A percentile compares a stretch with the other conserved stretches of the same genome.
These are phyloP conservation scores for Plasmodium berghei DNA, from an alignment of 169 alveolate genomes.

Conservation along the genomic window DNA sequence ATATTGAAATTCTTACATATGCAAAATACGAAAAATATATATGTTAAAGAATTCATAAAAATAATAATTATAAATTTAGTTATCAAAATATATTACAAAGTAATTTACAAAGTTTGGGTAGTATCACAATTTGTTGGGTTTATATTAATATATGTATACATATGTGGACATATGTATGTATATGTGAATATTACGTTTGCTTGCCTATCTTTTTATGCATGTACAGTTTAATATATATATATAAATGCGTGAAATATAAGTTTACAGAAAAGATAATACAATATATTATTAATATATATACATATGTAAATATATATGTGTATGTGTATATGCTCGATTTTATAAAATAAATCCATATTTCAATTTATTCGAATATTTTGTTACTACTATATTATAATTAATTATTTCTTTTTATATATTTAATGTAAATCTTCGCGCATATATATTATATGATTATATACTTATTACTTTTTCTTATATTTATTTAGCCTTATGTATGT, in stretches of 20 bases:
- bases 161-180: not conserved
- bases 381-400: slow-evolving; percentile 10
- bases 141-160: not conserved
- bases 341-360: slow-evolving; percentile 2
- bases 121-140: not conserved
- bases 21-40: not conserved
- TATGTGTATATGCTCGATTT: not conserved
- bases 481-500: not conserved
- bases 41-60: slow-evolving; percentile 5
- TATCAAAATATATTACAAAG: not conserved
- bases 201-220: no score
- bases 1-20: not conserved
- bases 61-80: not conserved
- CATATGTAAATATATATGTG: slow-evolving; percentile 16
- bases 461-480: no score
- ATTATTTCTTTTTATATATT: not conserved
- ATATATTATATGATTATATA: no score
- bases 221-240: no score
- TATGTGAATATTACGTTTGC: not conserved
- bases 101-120: not conserved
- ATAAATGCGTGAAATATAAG: no score
- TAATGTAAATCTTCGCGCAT: no score
- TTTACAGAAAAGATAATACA: no score
- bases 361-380: slow-evolving; percentile 1
- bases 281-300: not conserved